Percentiles rank a stretch among this genome's conserved stretches.
phyloP scores from a whole-genome alignment of 352 stramenopile genomes.

The Pythium diclinum region DNA sequence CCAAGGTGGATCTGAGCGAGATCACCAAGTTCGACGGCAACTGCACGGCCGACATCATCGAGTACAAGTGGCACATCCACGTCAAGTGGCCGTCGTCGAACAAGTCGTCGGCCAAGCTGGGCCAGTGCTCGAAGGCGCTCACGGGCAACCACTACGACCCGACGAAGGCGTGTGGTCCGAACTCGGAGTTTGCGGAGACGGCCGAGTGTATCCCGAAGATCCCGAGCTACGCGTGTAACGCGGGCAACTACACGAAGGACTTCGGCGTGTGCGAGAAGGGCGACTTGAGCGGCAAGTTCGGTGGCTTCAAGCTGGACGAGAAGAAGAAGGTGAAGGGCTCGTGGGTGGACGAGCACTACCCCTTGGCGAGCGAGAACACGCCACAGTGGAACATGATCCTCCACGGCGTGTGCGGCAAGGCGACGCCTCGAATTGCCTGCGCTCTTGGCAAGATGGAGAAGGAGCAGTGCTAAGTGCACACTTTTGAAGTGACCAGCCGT shows the following conservation, averaged over 20 bases:
- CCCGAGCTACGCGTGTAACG: conserved; percentile 30
- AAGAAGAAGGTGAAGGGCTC: conserved; percentile 17
- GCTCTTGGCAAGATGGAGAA: conserved; percentile 16
- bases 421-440: conserved; percentile 31
- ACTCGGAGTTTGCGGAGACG: conserved; percentile 26
- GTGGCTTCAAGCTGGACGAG: conserved; percentile 18
- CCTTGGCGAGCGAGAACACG: conserved; percentile 21
- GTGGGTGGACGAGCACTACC: conserved; percentile 30
- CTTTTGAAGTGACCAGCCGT: neutral
- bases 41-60: conserved; percentile 26
- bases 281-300: conserved; percentile 36
- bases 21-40: conserved; percentile 32
- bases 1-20: conserved; percentile 19
- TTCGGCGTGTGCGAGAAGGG: conserved; percentile 28
- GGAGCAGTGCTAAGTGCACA: neutral
- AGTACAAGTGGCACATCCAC: conserved; percentile 42
- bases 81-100: conserved; percentile 28
- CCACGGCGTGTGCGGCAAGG: conserved; percentile 29
- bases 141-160: conserved; percentile 40
- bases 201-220: conserved; percentile 24
- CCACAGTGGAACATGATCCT: conserved; percentile 36
- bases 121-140: conserved; percentile 17
- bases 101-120: conserved; percentile 24
- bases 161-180: conserved; percentile 28
- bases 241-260: conserved; percentile 25